Conservation (phyloP, 139 green algal species). For the Chlorella vulgaris region DNA sequence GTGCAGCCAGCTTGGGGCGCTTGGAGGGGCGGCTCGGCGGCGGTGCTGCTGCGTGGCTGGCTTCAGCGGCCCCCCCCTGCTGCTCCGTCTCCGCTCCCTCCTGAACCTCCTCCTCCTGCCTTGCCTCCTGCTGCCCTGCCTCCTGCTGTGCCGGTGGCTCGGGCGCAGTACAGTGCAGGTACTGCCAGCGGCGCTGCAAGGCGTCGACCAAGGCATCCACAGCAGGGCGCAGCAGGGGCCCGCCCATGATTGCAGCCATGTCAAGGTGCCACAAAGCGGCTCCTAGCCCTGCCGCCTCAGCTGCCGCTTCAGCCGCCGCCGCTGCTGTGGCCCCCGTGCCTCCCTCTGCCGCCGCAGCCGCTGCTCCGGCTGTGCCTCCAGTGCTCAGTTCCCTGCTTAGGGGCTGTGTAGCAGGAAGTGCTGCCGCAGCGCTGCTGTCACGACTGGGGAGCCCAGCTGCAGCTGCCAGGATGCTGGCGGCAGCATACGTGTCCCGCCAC, state of each 20-base stretch:
- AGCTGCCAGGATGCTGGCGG: conserved; percentile 59
- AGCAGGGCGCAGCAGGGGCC: conserved; percentile 52
- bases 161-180: background rate
- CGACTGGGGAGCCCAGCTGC: conserved; percentile 20
- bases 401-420: background rate
- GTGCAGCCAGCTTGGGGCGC: too few species aligned
- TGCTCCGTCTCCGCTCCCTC: background rate
- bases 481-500: conserved; percentile 83
- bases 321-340: background rate
- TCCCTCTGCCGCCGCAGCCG: background rate
- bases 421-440: background rate
- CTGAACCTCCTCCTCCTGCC: background rate
- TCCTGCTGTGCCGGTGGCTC: background rate
- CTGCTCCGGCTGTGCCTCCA: background rate
- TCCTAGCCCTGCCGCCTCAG: background rate
- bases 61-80: background rate
- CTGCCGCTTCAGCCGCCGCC: background rate
- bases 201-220: conserved; percentile 52
- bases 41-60: background rate
- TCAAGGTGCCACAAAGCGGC: conserved; percentile 69
- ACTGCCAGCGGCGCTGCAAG: conserved; percentile 31
- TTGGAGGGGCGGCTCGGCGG: background rate
- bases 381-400: background rate
- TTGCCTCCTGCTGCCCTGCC: background rate
- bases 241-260: conserved; percentile 85